phyloP scores from a whole-genome alignment of 2,329 filamentous ascomycete genomes.

The Trichothecium sympodiale region DNA sequence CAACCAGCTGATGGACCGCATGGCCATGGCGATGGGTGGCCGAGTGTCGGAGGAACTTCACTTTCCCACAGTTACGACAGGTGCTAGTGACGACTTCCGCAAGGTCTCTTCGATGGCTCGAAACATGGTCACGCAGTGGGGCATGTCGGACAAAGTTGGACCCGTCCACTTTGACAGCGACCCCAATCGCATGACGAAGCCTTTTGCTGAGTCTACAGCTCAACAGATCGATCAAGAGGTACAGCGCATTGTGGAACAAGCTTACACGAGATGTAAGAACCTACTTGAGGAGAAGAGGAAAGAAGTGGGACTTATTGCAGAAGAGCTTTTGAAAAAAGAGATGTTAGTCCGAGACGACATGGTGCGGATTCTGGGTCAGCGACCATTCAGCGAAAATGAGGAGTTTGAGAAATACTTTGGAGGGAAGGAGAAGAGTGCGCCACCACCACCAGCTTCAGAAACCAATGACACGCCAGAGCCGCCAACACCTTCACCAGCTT shows the following conservation, averaged over 20 bases:
- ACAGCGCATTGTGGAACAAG: conserved; percentile 79
- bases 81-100: conserved; percentile 94
- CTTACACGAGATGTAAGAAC: conserved; percentile 81
- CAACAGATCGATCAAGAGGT: conserved; percentile 89
- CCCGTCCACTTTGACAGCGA: conserved; percentile 84
- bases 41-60: conserved; percentile 93
- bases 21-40: conserved; percentile 98
- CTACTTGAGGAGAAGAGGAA: conserved; percentile 77
- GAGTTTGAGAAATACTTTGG: conserved; percentile 95
- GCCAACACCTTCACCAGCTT: conserved; percentile 27
- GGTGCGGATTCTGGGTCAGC: conserved; percentile 72
- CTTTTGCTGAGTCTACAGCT: conserved; percentile 89
- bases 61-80: conserved; percentile 91
- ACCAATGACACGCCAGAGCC: conserved; percentile 26
- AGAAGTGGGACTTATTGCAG: conserved; percentile 80
- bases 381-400: conserved; percentile 77
- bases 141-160: conserved; percentile 91
- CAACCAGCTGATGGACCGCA: conserved; percentile 94
- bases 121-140: conserved; percentile 98
- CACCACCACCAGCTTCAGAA: conserved; percentile 38
- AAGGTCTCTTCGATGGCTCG: conserved; percentile 96
- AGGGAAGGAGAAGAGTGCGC: conserved; percentile 42
- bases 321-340: conserved; percentile 88
- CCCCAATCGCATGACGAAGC: conserved; percentile 77
- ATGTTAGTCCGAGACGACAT: conserved; percentile 86